Percentiles rank a stretch among this genome's conserved stretches.
Evolutionary conservation across 2,329 filamentous ascomycete species (phyloP).

Genomic region (Aspergillus bombycis): DNA sequence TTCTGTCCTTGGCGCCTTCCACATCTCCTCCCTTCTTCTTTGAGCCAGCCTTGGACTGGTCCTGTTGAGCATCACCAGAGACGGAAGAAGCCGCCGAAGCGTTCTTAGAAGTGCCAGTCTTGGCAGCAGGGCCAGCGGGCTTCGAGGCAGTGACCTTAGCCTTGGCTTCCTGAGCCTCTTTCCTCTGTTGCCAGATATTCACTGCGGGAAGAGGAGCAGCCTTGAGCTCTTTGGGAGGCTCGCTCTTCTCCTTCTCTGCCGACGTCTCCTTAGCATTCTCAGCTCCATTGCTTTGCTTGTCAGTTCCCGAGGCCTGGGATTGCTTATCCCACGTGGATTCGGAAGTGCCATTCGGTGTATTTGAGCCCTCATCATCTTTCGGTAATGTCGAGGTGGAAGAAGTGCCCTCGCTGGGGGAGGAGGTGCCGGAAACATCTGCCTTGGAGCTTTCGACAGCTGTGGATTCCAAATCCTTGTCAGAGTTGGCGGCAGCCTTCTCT

Average conservation of each 20-base stretch:
- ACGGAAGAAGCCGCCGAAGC: constrained; percentile 30
- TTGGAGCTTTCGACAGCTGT: constrained; percentile 33
- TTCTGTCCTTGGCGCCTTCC: constrained; percentile 38
- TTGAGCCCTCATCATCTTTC: constrained; percentile 64
- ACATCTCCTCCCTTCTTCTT: constrained; percentile 46
- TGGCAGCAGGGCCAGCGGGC: constrained; percentile 25
- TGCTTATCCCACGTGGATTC: constrained; percentile 71
- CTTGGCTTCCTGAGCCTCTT: constrained; percentile 64
- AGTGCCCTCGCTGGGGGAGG: constrained; percentile 60
- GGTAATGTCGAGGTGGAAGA: constrained; percentile 57
- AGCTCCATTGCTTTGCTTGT: constrained; percentile 49
- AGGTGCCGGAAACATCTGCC: constrained; percentile 42
- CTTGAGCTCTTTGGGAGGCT: constrained; percentile 65
- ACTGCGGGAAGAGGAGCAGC: constrained; percentile 82
- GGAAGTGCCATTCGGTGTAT: constrained; percentile 64
- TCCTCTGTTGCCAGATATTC: constrained; percentile 85
- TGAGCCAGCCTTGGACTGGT: constrained; percentile 39
- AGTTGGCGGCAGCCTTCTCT: constrained; percentile 41
- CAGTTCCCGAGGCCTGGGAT: constrained; percentile 65
- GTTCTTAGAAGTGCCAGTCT: constrained; percentile 27
- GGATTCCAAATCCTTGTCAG: constrained; percentile 40
- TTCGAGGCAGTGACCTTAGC: constrained; percentile 43
- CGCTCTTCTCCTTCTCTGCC: constrained; percentile 64
- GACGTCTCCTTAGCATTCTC: constrained; percentile 57
- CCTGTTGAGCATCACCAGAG: constrained; percentile 42